These are phyloP conservation scores for Phellinidium pouzarii DNA, from an alignment of 1,284 basidiomycete genomes.

Conservation along the genomic window DNA sequence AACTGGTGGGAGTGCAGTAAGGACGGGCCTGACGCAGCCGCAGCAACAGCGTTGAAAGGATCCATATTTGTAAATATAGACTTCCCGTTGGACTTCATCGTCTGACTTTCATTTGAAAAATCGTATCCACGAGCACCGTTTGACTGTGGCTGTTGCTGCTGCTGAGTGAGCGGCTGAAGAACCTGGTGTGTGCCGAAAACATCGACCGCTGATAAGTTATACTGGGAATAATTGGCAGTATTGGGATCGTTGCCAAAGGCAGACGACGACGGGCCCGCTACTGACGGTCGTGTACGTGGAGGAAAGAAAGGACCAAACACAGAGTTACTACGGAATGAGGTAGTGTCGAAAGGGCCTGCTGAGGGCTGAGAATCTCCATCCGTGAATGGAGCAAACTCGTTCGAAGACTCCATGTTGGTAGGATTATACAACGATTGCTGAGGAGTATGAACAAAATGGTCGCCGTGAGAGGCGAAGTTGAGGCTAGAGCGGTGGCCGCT, in stretches of 20 bases:
- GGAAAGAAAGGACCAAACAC: conserved; percentile 29
- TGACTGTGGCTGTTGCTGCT: conserved; percentile 5
- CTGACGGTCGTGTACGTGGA: conserved; percentile 20
- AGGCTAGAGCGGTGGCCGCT: conserved; percentile 27
- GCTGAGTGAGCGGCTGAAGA: conserved; percentile 14
- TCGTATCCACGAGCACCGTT: conserved; percentile 15
- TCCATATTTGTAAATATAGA: conserved; percentile 17
- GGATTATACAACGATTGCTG: conserved; percentile 43
- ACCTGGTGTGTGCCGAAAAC: conserved; percentile 20
- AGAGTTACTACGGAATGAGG: conserved; percentile 30
- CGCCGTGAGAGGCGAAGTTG: conserved; percentile 28
- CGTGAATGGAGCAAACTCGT: conserved; percentile 34
- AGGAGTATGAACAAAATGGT: conserved; percentile 33
- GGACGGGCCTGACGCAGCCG: conserved; percentile 3
- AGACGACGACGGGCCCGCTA: conserved; percentile 10
- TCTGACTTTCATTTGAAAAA: conserved; percentile 14
- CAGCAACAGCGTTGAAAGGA: conserved; percentile 16
- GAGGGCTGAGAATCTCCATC: conserved; percentile 34
- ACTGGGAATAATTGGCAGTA: conserved; percentile 10
- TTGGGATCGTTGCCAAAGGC: conserved; percentile 11
- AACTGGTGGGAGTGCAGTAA: conserved; percentile 30
- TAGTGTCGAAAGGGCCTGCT: conserved; percentile 20
- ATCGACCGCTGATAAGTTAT: conserved; percentile 18
- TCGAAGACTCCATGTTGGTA: conserved; percentile 30
- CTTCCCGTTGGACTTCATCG: conserved; percentile 16